Evolutionary conservation across 768 basidiomycete species (phyloP).

Genomic region (Glaciozyma martinii): DNA sequence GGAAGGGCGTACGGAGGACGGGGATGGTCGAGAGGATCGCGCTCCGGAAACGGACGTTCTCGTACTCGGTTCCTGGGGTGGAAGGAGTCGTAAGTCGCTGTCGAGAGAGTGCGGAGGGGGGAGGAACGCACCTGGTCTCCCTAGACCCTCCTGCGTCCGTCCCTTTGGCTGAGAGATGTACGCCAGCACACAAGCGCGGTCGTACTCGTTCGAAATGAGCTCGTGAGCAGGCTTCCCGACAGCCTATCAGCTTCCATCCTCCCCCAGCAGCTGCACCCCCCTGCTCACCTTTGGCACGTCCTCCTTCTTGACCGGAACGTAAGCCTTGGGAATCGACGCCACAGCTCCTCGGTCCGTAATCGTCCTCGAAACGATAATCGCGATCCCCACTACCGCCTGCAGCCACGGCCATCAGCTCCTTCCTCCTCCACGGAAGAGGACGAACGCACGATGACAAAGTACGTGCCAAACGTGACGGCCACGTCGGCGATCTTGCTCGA

Average conservation of each 20-base stretch:
- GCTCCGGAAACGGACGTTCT: conserved; percentile 3
- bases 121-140: neutral
- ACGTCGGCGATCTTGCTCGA: conserved; percentile 4
- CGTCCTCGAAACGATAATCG: neutral
- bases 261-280: neutral
- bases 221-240: neutral
- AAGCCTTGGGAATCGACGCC: conserved; percentile 7
- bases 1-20: neutral
- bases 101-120: neutral
- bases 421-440: neutral
- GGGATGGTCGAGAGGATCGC: conserved; percentile 14
- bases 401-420: no score
- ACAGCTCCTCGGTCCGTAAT: neutral
- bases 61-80: neutral
- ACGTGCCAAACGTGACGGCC: conserved; percentile 1
- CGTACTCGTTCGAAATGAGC: conserved; percentile 14
- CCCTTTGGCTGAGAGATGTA: conserved; percentile 10
- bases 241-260: neutral
- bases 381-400: conserved; percentile 5
- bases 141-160: conserved; percentile 8
- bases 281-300: conserved; percentile 2
- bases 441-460: conserved; percentile 4
- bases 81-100: neutral
- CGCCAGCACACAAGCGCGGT: conserved; percentile 11
- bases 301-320: conserved; percentile 2